Conservation (phyloP, 306 rosid species). For the Quercus alba region DNA sequence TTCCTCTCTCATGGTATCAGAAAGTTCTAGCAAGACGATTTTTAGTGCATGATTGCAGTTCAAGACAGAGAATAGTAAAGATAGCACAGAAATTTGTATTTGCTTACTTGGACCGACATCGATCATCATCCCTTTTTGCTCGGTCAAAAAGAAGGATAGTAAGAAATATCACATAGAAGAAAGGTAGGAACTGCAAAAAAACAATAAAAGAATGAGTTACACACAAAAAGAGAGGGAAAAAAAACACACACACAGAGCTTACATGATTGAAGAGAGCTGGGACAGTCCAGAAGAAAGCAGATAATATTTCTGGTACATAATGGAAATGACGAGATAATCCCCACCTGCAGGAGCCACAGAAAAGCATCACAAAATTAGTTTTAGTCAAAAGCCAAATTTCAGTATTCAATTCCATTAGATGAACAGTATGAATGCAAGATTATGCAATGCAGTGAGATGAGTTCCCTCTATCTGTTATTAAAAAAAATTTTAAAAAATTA, state of each 20-base stretch:
- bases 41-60: neutral
- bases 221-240: neutral
- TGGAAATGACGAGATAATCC: slow-evolving; percentile 96
- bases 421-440: neutral
- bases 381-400: neutral
- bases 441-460: neutral
- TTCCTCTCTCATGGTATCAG: neutral
- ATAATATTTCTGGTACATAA: slow-evolving; percentile 90
- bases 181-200: slow-evolving; percentile 77
- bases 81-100: slow-evolving; percentile 1
- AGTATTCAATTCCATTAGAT: neutral
- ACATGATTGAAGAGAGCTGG: slow-evolving; percentile 94
- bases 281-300: slow-evolving; percentile 97
- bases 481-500: too few species aligned
- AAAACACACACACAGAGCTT: slow-evolving; percentile 17
- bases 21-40: neutral
- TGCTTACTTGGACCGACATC: slow-evolving; percentile 95
- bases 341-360: slow-evolving; percentile 72
- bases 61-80: neutral
- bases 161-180: slow-evolving; percentile 87
- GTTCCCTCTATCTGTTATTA: neutral
- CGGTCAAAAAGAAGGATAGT: slow-evolving; percentile 91
- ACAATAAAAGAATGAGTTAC: neutral
- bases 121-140: slow-evolving; percentile 91
- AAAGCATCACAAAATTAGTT: slow-evolving; percentile 9